phyloP scores from a whole-genome alignment of 495 filamentous ascomycete species.

The Xylaria longipes region DNA sequence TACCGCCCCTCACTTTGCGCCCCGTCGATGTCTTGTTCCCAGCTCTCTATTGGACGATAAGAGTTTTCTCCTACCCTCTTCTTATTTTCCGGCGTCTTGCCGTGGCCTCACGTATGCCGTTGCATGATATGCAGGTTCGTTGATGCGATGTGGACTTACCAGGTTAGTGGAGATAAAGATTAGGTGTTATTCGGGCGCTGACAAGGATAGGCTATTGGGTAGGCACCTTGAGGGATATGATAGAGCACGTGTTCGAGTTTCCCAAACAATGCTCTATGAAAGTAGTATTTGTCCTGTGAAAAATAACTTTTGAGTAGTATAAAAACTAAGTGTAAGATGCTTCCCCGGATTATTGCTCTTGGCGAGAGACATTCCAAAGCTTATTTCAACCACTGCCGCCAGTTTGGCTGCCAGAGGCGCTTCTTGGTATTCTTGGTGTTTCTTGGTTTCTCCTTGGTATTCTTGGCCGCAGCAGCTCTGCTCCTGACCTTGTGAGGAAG shows the following conservation, averaged over 20 bases:
- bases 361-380: conserved; percentile 13
- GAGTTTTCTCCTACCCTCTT: background rate
- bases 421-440: conserved; percentile 22
- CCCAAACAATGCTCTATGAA: background rate
- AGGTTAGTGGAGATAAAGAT: background rate
- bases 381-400: conserved; percentile 21
- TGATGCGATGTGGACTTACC: background rate
- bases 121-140: conserved; percentile 3
- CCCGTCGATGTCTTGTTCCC: background rate
- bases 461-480: conserved; percentile 19
- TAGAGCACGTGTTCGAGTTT: background rate
- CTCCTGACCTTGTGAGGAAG: background rate
- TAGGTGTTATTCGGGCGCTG: background rate
- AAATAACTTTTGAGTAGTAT: no score
- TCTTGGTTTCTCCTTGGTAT: conserved; percentile 15
- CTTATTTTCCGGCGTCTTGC: background rate
- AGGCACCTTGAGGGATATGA: background rate
- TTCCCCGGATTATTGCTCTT: conserved; percentile 19
- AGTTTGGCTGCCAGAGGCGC: background rate
- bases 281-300: no score
- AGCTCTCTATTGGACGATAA: conserved; percentile 10
- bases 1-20: background rate
- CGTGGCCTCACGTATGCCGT: background rate
- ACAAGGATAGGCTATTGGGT: background rate
- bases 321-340: background rate